phyloP scores from a whole-genome alignment of 2,329 filamentous ascomycete species.

The Nannizziopsis arthrosporioides region DNA sequence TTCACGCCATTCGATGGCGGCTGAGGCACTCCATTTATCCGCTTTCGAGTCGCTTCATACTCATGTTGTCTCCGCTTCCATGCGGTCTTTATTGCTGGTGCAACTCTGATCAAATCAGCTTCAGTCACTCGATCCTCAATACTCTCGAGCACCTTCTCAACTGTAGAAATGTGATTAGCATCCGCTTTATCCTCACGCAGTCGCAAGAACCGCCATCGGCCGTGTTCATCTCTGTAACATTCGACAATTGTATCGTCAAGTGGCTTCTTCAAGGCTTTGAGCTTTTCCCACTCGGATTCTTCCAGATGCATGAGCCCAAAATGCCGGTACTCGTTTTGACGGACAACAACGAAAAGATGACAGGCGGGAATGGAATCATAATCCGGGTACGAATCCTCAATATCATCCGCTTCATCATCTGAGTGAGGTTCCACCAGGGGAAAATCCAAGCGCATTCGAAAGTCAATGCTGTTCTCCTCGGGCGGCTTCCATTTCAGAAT shows the following conservation, averaged over 20 bases:
- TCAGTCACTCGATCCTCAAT: slow-evolving; percentile 78
- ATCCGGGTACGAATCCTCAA: slow-evolving; percentile 54
- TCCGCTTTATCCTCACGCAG: slow-evolving; percentile 89
- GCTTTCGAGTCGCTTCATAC: slow-evolving; percentile 15
- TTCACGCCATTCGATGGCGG: slow-evolving; percentile 22
- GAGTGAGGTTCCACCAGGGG: slow-evolving; percentile 57
- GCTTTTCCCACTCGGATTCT: slow-evolving; percentile 66
- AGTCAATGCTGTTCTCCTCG: slow-evolving; percentile 90
- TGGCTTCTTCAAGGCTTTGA: slow-evolving; percentile 62
- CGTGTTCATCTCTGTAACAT: slow-evolving; percentile 65
- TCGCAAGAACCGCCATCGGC: slow-evolving; percentile 73
- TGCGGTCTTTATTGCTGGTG: slow-evolving; percentile 59
- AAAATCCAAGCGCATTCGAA: slow-evolving; percentile 67
- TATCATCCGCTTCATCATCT: slow-evolving; percentile 54
- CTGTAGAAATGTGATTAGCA: slow-evolving; percentile 76
- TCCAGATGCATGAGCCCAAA: slow-evolving; percentile 60
- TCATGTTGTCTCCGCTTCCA: slow-evolving; percentile 58
- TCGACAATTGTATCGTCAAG: slow-evolving; percentile 84
- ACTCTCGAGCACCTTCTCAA: slow-evolving; percentile 76
- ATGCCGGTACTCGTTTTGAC: slow-evolving; percentile 50
- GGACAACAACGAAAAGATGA: slow-evolving; percentile 59
- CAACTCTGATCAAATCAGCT: slow-evolving; percentile 61
- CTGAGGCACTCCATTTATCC: slow-evolving; percentile 20
- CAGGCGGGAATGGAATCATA: slow-evolving; percentile 70
- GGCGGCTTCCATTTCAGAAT: slow-evolving; percentile 98